phyloP scores from a whole-genome alignment of 805 yeast genomes.

The Sugiyamaella chiloensis region DNA sequence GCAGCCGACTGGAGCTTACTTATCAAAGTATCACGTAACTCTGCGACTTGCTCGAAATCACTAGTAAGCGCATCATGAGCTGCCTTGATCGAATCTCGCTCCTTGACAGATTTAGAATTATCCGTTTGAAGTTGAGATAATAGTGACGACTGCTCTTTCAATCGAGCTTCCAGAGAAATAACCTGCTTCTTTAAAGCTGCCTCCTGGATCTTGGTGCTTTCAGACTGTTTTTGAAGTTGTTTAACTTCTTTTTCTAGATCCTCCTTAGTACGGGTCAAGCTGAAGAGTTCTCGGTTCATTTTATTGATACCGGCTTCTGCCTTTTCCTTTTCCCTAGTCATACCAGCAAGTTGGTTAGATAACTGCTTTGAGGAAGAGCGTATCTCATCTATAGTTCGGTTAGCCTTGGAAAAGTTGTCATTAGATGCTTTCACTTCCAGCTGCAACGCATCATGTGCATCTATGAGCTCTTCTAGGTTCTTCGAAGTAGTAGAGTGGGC shows the following conservation, averaged over 20 bases:
- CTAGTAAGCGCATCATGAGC: conserved; percentile 14
- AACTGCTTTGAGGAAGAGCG: conserved; percentile 34
- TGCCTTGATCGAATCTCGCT: neutral
- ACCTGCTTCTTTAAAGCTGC: conserved; percentile 16
- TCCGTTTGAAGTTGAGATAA: conserved; percentile 18
- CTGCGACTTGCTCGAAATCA: conserved; percentile 31
- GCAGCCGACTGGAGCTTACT: conserved; percentile 47
- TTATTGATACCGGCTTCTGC: conserved; percentile 88
- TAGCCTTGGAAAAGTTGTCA: conserved; percentile 32
- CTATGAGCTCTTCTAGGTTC: conserved; percentile 17
- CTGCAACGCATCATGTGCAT: conserved; percentile 23
- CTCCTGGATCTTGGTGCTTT: conserved; percentile 25
- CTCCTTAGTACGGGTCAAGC: conserved; percentile 57
- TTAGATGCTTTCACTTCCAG: conserved; percentile 24
- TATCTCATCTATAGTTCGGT: conserved; percentile 31
- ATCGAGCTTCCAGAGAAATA: conserved; percentile 24
- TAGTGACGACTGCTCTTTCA: conserved; percentile 17
- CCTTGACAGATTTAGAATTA: neutral
- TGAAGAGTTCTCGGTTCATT: conserved; percentile 79
- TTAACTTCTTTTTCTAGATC: conserved; percentile 45
- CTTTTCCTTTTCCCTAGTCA: conserved; percentile 48
- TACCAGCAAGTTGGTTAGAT: conserved; percentile 33
- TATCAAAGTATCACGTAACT: conserved; percentile 41
- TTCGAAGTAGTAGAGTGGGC: conserved; percentile 26
- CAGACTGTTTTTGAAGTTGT: conserved; percentile 42